Base-by-base conservation (phyloP, 805 yeast species). In the Pichia rugopelliculosa region DNA sequence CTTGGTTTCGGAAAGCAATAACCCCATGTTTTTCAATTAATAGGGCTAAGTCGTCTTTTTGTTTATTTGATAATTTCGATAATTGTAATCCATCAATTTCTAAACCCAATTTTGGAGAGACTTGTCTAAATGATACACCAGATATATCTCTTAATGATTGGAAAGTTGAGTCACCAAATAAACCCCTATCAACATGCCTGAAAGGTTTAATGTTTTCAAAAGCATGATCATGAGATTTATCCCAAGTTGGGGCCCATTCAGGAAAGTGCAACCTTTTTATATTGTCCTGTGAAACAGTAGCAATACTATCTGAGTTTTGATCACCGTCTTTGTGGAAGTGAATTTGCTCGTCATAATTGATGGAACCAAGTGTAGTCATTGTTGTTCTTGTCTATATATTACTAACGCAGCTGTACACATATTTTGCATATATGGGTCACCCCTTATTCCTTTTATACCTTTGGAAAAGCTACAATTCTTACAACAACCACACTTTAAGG, bases 81-180 rank as follows among this genome's bases (percentile, higher is more conserved):
- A 83, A 66, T 58, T 82, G 87, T 37, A 84, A 59, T 36, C 83
- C 84, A 11, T 63, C 65, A 38, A 85, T 67, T 54, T 80, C 87
- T 21, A 82, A 70, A 22, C 93, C 95, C 43, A 86, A 69, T 58
- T 77, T 82, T 27, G 93, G 91, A 1, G 87, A 77, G 26, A 85
- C 62, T 53, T 74, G 74, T 40, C 60, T 59, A 21, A 62, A 51
- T 25, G 56, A 58, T 22, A 65, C 62, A 30, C 61, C 49, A 46
- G 51, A 50, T 2, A 49, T 54, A 3, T 57, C 56, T 46, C 80
- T 74, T 48, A 83, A 69, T 55, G 72, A 74, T 22, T 72, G 70
- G 45, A 78, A 71, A 2, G 62, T 52, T n/a, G 79, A 75, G 59
- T 82, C 84, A n/a, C 84, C 89, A 47, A 74, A 68, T 25, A 69